Evolutionary conservation across 2,329 filamentous ascomycete species (phyloP).

Genomic region (Fusarium sp.): DNA sequence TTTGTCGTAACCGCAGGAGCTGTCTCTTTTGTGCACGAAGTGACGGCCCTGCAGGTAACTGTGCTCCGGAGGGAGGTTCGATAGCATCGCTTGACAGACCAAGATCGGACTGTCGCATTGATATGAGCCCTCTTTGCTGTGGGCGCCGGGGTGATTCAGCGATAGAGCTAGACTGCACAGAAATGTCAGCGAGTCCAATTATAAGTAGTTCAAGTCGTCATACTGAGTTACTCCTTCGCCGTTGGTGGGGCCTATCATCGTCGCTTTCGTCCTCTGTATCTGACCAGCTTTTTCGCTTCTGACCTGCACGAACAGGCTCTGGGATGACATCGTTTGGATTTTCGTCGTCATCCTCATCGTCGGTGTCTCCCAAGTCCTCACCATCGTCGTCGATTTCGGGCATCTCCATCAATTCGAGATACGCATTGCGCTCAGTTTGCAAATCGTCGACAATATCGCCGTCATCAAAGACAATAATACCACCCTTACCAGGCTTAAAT

Average conservation of each 20-base stretch:
- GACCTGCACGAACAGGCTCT: constrained; percentile 56
- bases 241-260: constrained; percentile 79
- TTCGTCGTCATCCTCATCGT: constrained; percentile 58
- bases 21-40: constrained; percentile 76
- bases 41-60: constrained; percentile 71
- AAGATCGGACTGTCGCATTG: constrained; percentile 58
- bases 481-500: constrained; percentile 83
- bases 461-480: constrained; percentile 94
- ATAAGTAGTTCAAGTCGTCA: constrained; percentile 38
- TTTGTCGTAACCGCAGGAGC: constrained; percentile 77
- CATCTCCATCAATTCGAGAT: constrained; percentile 88
- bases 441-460: constrained; percentile 93
- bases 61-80: constrained; percentile 67
- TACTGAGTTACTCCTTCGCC: constrained; percentile 89
- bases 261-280: constrained; percentile 77
- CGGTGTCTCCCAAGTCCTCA: constrained; percentile 67
- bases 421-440: constrained; percentile 78
- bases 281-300: constrained; percentile 85
- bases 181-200: constrained; percentile 25
- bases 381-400: constrained; percentile 84
- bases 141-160: constrained; percentile 71
- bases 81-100: constrained; percentile 60
- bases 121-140: constrained; percentile 67
- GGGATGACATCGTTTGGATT: constrained; percentile 48
- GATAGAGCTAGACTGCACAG: constrained; percentile 69